A percentile compares a stretch with the other conserved stretches of the same genome.
phyloP scores from a whole-genome alignment of 2,329 filamentous ascomycete genomes.

The Myriosclerotinia scirpicola region DNA sequence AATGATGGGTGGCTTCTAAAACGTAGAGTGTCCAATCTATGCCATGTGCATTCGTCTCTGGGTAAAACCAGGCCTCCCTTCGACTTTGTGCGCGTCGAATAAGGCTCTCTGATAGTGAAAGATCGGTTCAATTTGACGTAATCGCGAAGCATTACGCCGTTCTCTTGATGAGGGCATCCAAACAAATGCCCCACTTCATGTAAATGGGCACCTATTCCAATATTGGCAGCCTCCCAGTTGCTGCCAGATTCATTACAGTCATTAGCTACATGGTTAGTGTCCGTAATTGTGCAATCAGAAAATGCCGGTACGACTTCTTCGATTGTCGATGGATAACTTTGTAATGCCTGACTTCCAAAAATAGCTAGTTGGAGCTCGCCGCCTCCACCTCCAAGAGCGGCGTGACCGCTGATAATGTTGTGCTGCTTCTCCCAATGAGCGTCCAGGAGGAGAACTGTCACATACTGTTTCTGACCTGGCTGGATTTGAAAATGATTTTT shows the following conservation, averaged over 20 bases:
- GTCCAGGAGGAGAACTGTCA: conserved; percentile 84
- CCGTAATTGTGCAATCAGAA: conserved; percentile 84
- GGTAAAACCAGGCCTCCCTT: conserved; percentile 74
- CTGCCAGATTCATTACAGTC: conserved; percentile 85
- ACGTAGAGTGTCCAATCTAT: conserved; percentile 81
- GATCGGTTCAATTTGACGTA: conserved; percentile 82
- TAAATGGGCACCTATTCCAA: conserved; percentile 89
- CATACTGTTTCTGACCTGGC: conserved; percentile 80
- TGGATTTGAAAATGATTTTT: conserved; percentile 71
- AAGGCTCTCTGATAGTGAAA: conserved; percentile 79
- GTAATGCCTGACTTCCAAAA: conserved; percentile 88
- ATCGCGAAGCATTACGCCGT: conserved; percentile 87
- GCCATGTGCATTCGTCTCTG: conserved; percentile 87
- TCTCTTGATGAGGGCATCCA: conserved; percentile 85
- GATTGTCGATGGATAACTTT: conserved; percentile 84
- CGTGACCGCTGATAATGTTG: conserved; percentile 75
- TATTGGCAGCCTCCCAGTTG: conserved; percentile 93
- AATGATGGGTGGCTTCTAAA: conserved; percentile 93
- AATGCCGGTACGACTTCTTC: conserved; percentile 91
- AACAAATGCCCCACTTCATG: conserved; percentile 90
- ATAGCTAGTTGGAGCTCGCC: conserved; percentile 80
- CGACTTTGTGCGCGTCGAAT: conserved; percentile 80
- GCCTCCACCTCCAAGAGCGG: conserved; percentile 74
- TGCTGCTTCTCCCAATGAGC: conserved; percentile 77
- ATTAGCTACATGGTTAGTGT: conserved; percentile 77